A percentile compares a stretch with the other conserved stretches of the same genome.
These are phyloP conservation scores for Penicillium aurantiogriseum DNA, from an alignment of 2,329 filamentous ascomycete genomes.

Conservation along the genomic window DNA sequence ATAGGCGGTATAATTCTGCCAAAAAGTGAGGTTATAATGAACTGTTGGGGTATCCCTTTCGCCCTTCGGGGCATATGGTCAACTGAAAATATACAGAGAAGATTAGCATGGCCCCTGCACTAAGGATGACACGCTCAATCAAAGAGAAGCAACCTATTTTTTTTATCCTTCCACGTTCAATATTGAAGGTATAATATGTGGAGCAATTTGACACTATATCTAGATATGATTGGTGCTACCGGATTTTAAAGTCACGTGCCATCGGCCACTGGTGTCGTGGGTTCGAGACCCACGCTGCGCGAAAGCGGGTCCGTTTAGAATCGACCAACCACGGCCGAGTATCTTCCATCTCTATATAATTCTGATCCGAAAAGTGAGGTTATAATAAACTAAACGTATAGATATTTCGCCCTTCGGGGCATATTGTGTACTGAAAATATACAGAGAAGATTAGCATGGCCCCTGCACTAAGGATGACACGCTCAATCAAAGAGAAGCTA, in stretches of 20 bases:
- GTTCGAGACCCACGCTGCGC: too few species aligned
- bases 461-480: slow-evolving; percentile 92
- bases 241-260: too few species aligned
- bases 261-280: too few species aligned
- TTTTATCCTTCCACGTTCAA: too few species aligned
- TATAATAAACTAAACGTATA: neutral
- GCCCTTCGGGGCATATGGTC: too few species aligned
- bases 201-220: too few species aligned
- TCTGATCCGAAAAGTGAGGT: neutral
- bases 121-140: slow-evolving; percentile 84
- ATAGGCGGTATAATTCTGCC: neutral
- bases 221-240: too few species aligned
- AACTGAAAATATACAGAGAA: too few species aligned
- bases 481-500: slow-evolving; percentile 76
- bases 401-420: slow-evolving; percentile 41
- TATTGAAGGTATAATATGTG: too few species aligned
- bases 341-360: neutral
- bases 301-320: too few species aligned
- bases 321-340: too few species aligned
- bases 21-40: neutral
- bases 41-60: neutral
- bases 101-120: slow-evolving; percentile 80
- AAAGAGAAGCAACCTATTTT: too few species aligned
- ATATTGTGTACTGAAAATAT: slow-evolving; percentile 66
- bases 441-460: slow-evolving; percentile 81